Evolutionary conservation across 371 early-diverging fungal species (phyloP), one percentile per base, ranked within the genome.

Genomic region (Batrachochytrium dendrobatidis): DNA sequence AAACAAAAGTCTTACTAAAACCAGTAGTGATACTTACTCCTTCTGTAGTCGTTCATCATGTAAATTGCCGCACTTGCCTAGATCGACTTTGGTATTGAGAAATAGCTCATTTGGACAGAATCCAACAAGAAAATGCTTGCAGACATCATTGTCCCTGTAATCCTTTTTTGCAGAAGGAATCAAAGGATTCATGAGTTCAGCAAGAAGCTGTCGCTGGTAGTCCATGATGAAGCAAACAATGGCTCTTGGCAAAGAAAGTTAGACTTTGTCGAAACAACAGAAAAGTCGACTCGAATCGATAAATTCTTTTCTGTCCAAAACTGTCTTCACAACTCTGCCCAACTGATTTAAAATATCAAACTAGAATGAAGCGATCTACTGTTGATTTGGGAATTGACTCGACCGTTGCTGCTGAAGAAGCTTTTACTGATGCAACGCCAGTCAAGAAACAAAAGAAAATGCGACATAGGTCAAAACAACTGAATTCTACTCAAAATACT

Each of bases 81-180:
- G 28, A 53, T 66, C 63, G 30, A 46, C 59, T 66, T 92, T 93
- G 1, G 94, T 93, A 70, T 92, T 92, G 39, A 83, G 82, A 69
- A 93, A 93, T 29, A 88, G 73, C 58, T 85, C 84, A 60, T 87
- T 79, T 25, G 94, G 92, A 65, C 94, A 93, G 58, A 91, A 93
- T 34, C 79, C 84, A 34, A 88, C 90, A 46, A 93, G 73, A 60
- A 81, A 86, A 71, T 91, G 79, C 63, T 91, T 93, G 72, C 92
- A 93, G 8, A 93, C 85, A 81, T 88, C 59, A 29, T 50, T 39
- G 45, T 59, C 63, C 34, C 34, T 58, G 20, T 35, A 63, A 51
- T 58, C 30, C 60, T 83, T 81, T 30, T 81, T 82, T 61, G 78
- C 80, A 20, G 76, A 79, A 12, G 46, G 46, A 61, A 87, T 79